Evolutionary conservation across 2,329 filamentous ascomycete genomes (phyloP), one percentile per base, ranked within the genome.

Genomic region (Aspergillus nomiae): DNA sequence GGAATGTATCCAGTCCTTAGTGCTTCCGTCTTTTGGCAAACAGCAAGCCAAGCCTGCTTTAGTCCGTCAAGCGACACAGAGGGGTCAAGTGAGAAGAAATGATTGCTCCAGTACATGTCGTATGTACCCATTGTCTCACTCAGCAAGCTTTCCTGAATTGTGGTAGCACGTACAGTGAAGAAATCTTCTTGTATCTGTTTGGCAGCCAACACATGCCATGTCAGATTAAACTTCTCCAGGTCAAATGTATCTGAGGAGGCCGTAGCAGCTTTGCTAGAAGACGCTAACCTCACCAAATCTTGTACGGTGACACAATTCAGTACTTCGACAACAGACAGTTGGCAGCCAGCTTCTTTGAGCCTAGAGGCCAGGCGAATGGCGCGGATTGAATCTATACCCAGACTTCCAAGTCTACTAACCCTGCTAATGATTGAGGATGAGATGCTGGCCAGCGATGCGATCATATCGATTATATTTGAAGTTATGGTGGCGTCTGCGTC

Each of bases 41-140:
- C 70, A 1, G 67, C 65, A 28, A 68, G 61, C 78, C 78, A 80
- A 8, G 78, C 73, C 9, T 71, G 64, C 26, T 70, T 65, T 19
- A 80, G 61, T 24, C 73, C 70, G 1, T 57, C 32, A 5, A 71
- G 36, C 58, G 80, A 74, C 4, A 78, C 64, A 0, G 62, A 41
- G 1, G 54, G 54, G 26, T 70, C 67, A 21, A 80, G 69, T 11
- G 69, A 66, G 58, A 80, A 78, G 36, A 79, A 71, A 16, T 75
- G 74, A 55, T 79, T 77, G 34, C 76, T 76, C 78, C 78, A 80
- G 64, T 81, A 80, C 53, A 76, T 71, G 28, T 73, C 69, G 5
- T 72, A 69, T 21, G 72, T 75, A 7, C 74, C 67, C 74, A 80
- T 76, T 1, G 76, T 79, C 69, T 81, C 78, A 36, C 74, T 74